A percentile compares a stretch with the other conserved stretches of the same genome.
phyloP scores from a whole-genome alignment of 192 early-diverging fungal genomes.

The Rhizophlyctis rosea region DNA sequence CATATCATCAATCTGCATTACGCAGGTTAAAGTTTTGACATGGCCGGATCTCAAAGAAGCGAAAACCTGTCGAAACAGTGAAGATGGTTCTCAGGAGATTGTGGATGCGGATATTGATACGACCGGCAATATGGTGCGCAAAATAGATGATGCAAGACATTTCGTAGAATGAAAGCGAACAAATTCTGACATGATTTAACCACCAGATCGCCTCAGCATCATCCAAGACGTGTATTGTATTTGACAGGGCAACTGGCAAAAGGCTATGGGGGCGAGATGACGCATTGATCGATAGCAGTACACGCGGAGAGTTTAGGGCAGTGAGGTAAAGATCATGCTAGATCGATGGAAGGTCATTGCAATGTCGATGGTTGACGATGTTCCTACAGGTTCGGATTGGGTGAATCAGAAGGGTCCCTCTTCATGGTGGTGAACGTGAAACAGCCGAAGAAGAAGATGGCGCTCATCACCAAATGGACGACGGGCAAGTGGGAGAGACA shows the following conservation, averaged over 20 bases:
- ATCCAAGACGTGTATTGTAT: conserved; percentile 34
- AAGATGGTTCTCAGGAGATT: conserved; percentile 63
- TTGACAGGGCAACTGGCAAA: conserved; percentile 34
- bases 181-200: background rate
- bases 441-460: conserved; percentile 39
- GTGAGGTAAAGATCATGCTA: conserved; percentile 9
- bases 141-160: no score
- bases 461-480: conserved; percentile 63
- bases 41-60: conserved; percentile 58
- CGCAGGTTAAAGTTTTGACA: conserved; percentile 47
- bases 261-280: conserved; percentile 39
- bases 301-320: conserved; percentile 34
- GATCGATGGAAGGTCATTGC: background rate
- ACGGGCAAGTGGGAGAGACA: conserved; percentile 53
- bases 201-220: conserved; percentile 53
- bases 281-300: conserved; percentile 27
- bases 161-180: no score
- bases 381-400: conserved; percentile 63
- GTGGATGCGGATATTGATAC: conserved; percentile 66
- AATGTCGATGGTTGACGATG: no score
- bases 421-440: conserved; percentile 67
- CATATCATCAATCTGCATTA: background rate
- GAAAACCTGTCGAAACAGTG: conserved; percentile 48
- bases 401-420: conserved; percentile 48
- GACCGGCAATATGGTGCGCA: conserved; percentile 28